Base-by-base conservation (phyloP, 352 stramenopile species). In the Phytophthora quininea region DNA sequence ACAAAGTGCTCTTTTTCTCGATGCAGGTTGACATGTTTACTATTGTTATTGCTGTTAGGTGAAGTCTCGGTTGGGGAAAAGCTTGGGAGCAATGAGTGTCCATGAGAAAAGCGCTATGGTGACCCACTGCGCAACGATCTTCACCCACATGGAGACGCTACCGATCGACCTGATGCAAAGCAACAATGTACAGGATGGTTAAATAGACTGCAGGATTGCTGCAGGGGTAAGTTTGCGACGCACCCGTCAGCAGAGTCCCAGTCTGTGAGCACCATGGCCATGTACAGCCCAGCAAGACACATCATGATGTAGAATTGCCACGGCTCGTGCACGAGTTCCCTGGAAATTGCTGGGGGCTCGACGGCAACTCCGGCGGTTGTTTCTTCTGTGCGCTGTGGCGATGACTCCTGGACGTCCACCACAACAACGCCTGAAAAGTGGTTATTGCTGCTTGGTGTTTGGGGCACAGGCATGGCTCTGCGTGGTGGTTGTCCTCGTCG, bases 281-380 rank as follows among this genome's bases (percentile, higher is more conserved):
- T 97, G 88, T 97, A 99, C 51, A 97, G 89, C 31, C 82, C 90
- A 8, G 97, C 84, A 38, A 98, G 72, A 42, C 86, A 84, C 70
- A 99, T 91, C 77, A 98, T 95, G 43, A 89, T 74, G 71, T 98
- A 97, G 57, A 98, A 95, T 71, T 97, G 97, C 93, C 94, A 98
- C 15, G 87, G 90, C 57, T 97, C 92, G 4, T 78, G 68, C 4
- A 62, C 40, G 37, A 84, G 67, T 12, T 84, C 51, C 19, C 77
- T 77, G 9, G 11, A 52, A 76, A 45, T 1, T 31, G 43, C 19
- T 15, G 53, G 76, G 12, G 91, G 63, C 4, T 89, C 58, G 19
- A 96, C 82, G 1, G 53, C 52, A 49, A 35, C 14, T 27, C 50
- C 19, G 10, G 49, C 15, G 9, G 37, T 4, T 12, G 8, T 55